Base-by-base conservation (phyloP, 176 grass and related monocot species). In the Avena insularis region DNA sequence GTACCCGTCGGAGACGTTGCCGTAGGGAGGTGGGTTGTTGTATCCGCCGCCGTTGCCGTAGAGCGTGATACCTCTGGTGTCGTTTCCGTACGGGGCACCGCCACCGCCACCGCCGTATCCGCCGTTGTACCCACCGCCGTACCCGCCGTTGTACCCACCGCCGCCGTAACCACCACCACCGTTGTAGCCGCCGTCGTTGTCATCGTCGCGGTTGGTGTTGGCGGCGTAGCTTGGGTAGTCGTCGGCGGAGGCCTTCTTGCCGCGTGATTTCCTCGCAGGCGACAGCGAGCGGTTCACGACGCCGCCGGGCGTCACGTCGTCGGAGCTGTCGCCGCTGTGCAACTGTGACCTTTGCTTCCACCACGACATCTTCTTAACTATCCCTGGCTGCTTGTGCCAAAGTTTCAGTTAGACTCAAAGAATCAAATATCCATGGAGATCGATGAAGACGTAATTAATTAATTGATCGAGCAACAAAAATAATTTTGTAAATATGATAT, bases 261-360 rank as follows among this genome's bases (percentile, higher is more conserved):
- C 16, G 56, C 85, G 21, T 33, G 57, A 58, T 19, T 79, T 91
- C 80, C 73, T 91, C 31, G 71, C 54, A 65, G 71, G 56, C 3
- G 90, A 88, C 3, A 82, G 12, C 43, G 16, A 17, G 8, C 70
- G 90, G 8, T 85, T 82, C 71, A 80, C 81, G 8, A 16, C 75
- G 80, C 23, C 20, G 4, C 56, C 59, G 62, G 79, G 15, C 9
- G 56, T 9, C 0, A 7, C 51, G 65, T 75, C 67, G 1, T 45
- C 0, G 45, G 83, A 51, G 71, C 40, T 43, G 1, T 43, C 40
- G 13, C 19, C 3, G 55, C 40, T 43, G 6, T 43, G 33, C 53
- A 56, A 51, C 67, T 80, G 3, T 17, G 85, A 51, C 57, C 53
- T 88, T 20, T n/a, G 0, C 29, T 31, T 76, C 73, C 55, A 86